These are phyloP conservation scores for Fusarium lyarnte DNA, from an alignment of 2,329 filamentous ascomycete genomes.

Conservation along the genomic window DNA sequence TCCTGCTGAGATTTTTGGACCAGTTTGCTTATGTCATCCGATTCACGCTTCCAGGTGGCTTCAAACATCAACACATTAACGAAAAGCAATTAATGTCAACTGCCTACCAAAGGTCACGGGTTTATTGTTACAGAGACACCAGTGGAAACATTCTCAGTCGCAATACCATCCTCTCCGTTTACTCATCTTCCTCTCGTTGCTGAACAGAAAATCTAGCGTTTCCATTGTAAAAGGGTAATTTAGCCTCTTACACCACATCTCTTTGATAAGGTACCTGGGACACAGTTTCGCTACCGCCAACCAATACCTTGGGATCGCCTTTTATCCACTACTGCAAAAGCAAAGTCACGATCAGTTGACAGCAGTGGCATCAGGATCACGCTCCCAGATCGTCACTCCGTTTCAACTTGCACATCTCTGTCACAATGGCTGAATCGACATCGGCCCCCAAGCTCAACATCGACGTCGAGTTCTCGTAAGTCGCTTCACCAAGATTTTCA, in stretches of 20 bases:
- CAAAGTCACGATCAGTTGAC: conserved; percentile 14
- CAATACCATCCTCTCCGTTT: not conserved
- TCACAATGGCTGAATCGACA: conserved; percentile 29
- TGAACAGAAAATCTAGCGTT: not conserved
- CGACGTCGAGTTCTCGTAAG: conserved; percentile 75
- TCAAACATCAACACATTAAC: conserved; percentile 22
- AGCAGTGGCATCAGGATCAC: not conserved
- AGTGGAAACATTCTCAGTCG: not conserved
- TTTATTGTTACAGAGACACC: not conserved
- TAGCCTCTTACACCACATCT: conserved; percentile 1
- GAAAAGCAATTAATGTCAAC: conserved; percentile 27
- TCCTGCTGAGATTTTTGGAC: conserved; percentile 33
- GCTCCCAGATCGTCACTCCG: conserved; percentile 2
- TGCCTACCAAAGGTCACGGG: not conserved
- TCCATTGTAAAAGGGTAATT: not conserved
- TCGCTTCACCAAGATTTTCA: conserved; percentile 31
- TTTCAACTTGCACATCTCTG: conserved; percentile 3
- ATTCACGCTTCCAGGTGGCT: conserved; percentile 13
- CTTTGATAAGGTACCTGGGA: not conserved
- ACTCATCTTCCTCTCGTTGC: not conserved
- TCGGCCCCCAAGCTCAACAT: conserved; percentile 60
- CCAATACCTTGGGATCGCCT: conserved; percentile 8
- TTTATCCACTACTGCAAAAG: conserved; percentile 25
- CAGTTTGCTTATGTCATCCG: conserved; percentile 40
- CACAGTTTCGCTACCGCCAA: conserved; percentile 1